Percentiles rank a stretch among this genome's conserved stretches.
phyloP scores from a whole-genome alignment of 1,284 basidiomycete species.

The Fomitopsis schrenkii region DNA sequence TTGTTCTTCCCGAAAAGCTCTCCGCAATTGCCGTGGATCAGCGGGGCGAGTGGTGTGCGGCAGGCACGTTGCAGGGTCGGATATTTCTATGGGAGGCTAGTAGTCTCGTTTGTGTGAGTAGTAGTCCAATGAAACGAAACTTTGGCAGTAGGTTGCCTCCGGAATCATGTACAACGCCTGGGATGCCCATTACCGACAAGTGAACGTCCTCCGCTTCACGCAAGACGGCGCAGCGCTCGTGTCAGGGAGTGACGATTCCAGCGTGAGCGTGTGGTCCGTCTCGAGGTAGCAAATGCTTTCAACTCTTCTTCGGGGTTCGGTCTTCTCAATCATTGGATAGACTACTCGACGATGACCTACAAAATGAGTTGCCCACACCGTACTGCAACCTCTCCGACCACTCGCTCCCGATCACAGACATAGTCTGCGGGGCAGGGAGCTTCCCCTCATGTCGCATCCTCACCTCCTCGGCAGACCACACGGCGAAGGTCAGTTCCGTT shows the following conservation, averaged over 20 bases:
- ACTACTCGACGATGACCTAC: conserved; percentile 66
- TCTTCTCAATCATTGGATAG: conserved; percentile 27
- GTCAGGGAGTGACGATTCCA: conserved; percentile 87
- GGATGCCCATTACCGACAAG: conserved; percentile 92
- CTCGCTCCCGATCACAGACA: conserved; percentile 83
- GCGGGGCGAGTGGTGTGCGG: conserved; percentile 76
- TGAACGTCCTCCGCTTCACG: conserved; percentile 82
- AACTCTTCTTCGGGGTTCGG: background rate
- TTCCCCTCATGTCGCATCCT: conserved; percentile 80
- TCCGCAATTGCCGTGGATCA: conserved; percentile 76
- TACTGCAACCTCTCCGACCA: conserved; percentile 87
- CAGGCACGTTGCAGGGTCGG: conserved; percentile 84
- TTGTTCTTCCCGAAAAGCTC: conserved; percentile 88
- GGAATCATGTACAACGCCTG: conserved; percentile 87
- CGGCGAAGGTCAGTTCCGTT: conserved; percentile 71
- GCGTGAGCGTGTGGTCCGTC: conserved; percentile 86
- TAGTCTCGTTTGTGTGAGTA: conserved; percentile 11
- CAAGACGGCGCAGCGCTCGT: conserved; percentile 77
- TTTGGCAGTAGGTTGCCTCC: conserved; percentile 67
- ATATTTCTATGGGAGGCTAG: conserved; percentile 94
- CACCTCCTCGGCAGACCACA: conserved; percentile 84
- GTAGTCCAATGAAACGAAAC: conserved; percentile 11
- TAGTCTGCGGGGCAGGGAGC: conserved; percentile 72
- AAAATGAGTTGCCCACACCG: conserved; percentile 70
- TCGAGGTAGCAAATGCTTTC: conserved; percentile 45